Conservation (phyloP, 768 basidiomycete genomes). For the Boletus reticulatus region DNA sequence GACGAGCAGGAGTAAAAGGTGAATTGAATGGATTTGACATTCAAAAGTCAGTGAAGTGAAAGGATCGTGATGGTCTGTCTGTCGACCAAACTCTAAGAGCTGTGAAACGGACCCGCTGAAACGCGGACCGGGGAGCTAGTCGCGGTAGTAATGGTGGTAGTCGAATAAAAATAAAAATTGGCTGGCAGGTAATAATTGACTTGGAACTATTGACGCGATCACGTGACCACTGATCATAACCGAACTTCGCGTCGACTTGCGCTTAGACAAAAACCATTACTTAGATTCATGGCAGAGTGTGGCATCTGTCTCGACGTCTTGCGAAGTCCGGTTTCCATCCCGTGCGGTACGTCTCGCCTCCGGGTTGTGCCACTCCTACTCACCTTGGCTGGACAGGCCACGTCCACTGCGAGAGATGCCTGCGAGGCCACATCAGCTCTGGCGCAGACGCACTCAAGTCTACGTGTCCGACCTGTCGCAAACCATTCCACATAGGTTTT, state of each 20-base stretch:
- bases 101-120: not conserved
- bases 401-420: slow-evolving; percentile 61
- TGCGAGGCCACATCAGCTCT: slow-evolving; percentile 35
- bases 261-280: no score
- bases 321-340: slow-evolving; percentile 55
- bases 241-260: not conserved
- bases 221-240: slow-evolving; percentile 14
- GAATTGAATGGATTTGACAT: slow-evolving; percentile 36
- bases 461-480: slow-evolving; percentile 62
- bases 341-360: slow-evolving; percentile 51
- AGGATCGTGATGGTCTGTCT: slow-evolving; percentile 25
- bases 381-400: slow-evolving; percentile 44
- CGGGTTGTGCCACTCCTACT: slow-evolving; percentile 1
- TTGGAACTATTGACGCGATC: slow-evolving; percentile 22
- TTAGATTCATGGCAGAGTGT: slow-evolving; percentile 47
- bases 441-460: slow-evolving; percentile 34
- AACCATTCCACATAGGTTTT: slow-evolving; percentile 54
- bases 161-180: not conserved
- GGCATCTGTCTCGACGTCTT: slow-evolving; percentile 58
- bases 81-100: slow-evolving; percentile 16
- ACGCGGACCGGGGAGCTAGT: slow-evolving; percentile 9
- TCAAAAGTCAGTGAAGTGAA: slow-evolving; percentile 23
- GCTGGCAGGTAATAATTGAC: not conserved
- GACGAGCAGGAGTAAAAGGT: slow-evolving; percentile 33
- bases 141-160: slow-evolving; percentile 9